Evolutionary conservation across 257 asterid genomes (phyloP).

Genomic region (Jacaranda mimosifolia): DNA sequence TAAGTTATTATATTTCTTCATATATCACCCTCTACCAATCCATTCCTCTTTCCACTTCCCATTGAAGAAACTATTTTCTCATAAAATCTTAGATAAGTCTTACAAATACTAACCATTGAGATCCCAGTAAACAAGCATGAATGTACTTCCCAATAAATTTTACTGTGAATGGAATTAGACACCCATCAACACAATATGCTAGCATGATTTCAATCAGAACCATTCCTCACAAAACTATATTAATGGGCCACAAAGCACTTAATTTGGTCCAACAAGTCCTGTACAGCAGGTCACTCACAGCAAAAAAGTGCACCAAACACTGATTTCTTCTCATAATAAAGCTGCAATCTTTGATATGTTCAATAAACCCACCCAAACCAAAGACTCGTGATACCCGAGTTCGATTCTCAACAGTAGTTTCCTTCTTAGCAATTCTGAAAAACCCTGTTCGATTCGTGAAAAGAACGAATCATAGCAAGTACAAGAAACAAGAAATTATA

Average conservation of each 20-base stretch:
- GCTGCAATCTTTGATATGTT: slow-evolving; percentile 16
- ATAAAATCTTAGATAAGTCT: background rate
- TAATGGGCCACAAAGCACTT: background rate
- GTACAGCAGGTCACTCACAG: background rate
- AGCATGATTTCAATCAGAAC: slow-evolving; percentile 21
- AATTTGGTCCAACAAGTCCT: background rate
- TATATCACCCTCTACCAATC: too few relatives aligned
- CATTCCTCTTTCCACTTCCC: slow-evolving; percentile 12
- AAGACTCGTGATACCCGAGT: background rate
- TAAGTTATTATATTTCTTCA: background rate
- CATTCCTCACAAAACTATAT: background rate
- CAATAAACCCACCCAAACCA: background rate
- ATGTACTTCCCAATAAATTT: background rate
- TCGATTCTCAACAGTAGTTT: background rate
- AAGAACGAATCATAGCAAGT: background rate
- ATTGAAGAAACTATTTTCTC: background rate
- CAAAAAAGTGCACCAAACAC: background rate
- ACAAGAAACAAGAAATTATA: background rate
- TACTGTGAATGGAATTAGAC: background rate
- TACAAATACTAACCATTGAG: slow-evolving; percentile 18
- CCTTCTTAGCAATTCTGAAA: background rate
- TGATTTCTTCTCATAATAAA: background rate
- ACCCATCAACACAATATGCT: slow-evolving; percentile 6
- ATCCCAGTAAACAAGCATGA: background rate
- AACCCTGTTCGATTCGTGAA: background rate